Conservation (phyloP, 176 grass and related monocot species). For the Musa schizocarpa region DNA sequence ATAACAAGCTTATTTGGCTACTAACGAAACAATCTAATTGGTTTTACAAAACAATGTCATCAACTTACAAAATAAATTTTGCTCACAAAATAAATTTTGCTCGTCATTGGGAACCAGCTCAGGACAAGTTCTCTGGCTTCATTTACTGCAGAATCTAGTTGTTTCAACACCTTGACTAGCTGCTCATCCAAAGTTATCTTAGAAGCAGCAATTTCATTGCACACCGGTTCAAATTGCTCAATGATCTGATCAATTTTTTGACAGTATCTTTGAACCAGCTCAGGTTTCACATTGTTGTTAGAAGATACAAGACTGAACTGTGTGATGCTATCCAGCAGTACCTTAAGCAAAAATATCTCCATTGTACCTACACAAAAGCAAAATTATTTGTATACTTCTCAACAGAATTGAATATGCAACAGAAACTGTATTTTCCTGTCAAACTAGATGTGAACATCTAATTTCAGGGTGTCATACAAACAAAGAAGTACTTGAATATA, state of each 20-base stretch:
- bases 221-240: not conserved
- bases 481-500: too few relatives aligned
- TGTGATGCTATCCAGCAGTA: not conserved
- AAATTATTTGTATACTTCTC: not conserved
- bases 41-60: not conserved
- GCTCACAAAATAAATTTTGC: conserved; percentile 24
- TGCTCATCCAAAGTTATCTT: conserved; percentile 5
- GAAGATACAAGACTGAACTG: conserved; percentile 2
- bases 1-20: conserved; percentile 16
- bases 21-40: not conserved
- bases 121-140: conserved; percentile 48
- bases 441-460: too few relatives aligned
- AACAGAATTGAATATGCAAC: not conserved
- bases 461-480: too few relatives aligned
- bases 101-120: conserved; percentile 72
- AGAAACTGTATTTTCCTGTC: not conserved
- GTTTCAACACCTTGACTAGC: conserved; percentile 25
- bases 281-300: not conserved
- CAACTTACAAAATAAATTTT: conserved; percentile 71
- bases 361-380: not conserved
- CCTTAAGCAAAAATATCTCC: not conserved
- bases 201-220: conserved; percentile 5
- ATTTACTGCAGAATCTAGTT: conserved; percentile 44
- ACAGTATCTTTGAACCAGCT: conserved; percentile 1
- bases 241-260: not conserved